phyloP scores from a whole-genome alignment of 2,329 filamentous ascomycete genomes.

The Setomelanomma holmii region DNA sequence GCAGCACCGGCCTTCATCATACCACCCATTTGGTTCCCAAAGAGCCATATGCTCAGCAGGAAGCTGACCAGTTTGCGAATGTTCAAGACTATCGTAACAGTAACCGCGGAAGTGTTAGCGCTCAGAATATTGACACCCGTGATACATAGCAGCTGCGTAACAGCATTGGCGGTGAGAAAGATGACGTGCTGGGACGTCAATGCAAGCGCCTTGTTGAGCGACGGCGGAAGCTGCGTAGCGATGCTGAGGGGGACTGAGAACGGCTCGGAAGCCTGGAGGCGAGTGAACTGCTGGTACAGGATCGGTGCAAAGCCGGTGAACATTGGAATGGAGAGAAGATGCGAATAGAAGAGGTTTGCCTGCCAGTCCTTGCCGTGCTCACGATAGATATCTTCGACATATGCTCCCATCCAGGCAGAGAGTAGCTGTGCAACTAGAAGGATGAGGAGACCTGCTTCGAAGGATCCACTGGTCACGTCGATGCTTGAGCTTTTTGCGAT shows the following conservation, averaged over 20 bases:
- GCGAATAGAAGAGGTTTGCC: slow-evolving; percentile 95
- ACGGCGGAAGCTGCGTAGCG: slow-evolving; percentile 36
- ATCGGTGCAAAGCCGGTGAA: slow-evolving; percentile 75
- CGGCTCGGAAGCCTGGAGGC: slow-evolving; percentile 69
- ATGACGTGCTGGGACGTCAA: slow-evolving; percentile 71
- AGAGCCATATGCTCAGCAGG: slow-evolving; percentile 89
- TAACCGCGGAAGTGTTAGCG: slow-evolving; percentile 86
- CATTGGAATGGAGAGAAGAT: slow-evolving; percentile 75
- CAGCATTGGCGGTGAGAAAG: slow-evolving; percentile 76
- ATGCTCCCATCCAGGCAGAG: slow-evolving; percentile 92
- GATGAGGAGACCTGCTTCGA: slow-evolving; percentile 76
- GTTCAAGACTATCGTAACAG: slow-evolving; percentile 95
- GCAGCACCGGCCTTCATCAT: slow-evolving; percentile 82
- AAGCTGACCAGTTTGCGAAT: slow-evolving; percentile 93
- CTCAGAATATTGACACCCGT: slow-evolving; percentile 94
- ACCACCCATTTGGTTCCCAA: slow-evolving; percentile 80
- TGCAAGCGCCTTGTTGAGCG: slow-evolving; percentile 37
- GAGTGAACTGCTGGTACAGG: slow-evolving; percentile 68
- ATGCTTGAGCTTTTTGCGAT: slow-evolving; percentile 51
- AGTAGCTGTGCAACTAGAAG: slow-evolving; percentile 88
- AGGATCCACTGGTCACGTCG: slow-evolving; percentile 54
- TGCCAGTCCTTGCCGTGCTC: slow-evolving; percentile 89
- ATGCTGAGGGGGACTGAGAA: slow-evolving; percentile 52
- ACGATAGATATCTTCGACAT: slow-evolving; percentile 88
- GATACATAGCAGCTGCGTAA: slow-evolving; percentile 95